Conservation (phyloP, 805 yeast species). For the Wickerhamomyces rabaulensis region DNA sequence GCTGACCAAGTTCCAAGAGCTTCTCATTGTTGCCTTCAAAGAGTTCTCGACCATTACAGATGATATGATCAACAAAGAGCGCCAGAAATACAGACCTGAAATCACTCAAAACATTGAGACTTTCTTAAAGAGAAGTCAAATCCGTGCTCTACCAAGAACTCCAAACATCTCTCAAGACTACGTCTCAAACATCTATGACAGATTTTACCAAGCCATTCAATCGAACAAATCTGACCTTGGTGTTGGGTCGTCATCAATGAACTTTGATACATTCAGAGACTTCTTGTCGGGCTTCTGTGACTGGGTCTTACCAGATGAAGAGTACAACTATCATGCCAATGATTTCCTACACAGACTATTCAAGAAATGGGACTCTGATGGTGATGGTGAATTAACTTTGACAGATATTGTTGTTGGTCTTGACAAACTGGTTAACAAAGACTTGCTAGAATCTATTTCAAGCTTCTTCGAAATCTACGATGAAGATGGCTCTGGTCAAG, state of each 20-base stretch:
- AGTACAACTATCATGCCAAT: slow-evolving; percentile 32
- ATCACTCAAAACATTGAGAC: slow-evolving; percentile 83
- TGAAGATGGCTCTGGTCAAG: slow-evolving; percentile 47
- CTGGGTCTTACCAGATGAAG: slow-evolving; percentile 51
- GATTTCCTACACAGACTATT: slow-evolving; percentile 62
- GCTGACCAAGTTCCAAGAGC: slow-evolving; percentile 82
- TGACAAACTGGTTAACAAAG: slow-evolving; percentile 61
- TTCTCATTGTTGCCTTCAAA: slow-evolving; percentile 86
- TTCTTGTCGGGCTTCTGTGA: slow-evolving; percentile 79
- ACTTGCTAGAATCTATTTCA: slow-evolving; percentile 73
- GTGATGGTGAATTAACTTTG: slow-evolving; percentile 52
- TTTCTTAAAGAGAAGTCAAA: slow-evolving; percentile 87
- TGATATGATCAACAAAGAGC: slow-evolving; percentile 59
- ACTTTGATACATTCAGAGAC: slow-evolving; percentile 59
- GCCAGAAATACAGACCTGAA: slow-evolving; percentile 66
- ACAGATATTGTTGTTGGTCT: slow-evolving; percentile 71
- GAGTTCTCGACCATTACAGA: slow-evolving; percentile 83
- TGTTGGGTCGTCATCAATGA: slow-evolving; percentile 62
- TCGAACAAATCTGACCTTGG: slow-evolving; percentile 53
- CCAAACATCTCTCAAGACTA: slow-evolving; percentile 52
- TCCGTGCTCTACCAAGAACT: slow-evolving; percentile 78
- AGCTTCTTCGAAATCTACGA: slow-evolving; percentile 78
- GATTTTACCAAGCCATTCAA: slow-evolving; percentile 73
- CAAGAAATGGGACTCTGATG: slow-evolving; percentile 60
- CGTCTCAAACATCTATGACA: slow-evolving; percentile 72